Conservation (phyloP, 441 rosid genomes). For the Adansonia madagascariensis region DNA sequence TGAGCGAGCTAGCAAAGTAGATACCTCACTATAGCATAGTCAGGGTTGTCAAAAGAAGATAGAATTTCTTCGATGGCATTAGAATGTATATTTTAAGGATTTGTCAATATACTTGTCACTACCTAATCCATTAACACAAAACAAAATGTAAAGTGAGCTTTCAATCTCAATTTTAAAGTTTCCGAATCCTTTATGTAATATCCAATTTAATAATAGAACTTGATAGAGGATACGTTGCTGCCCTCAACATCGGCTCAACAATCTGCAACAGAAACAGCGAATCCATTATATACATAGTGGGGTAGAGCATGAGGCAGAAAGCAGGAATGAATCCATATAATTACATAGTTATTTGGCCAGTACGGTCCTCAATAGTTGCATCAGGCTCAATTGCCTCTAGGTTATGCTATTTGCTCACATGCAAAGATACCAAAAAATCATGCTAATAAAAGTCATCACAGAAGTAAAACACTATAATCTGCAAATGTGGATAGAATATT, state of each 20-base stretch:
- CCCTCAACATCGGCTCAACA: conserved; percentile 85
- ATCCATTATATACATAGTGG: not conserved
- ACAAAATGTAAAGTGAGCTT: not conserved
- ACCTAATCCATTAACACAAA: not conserved
- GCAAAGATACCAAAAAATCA: conserved; percentile 2
- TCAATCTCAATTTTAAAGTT: not conserved
- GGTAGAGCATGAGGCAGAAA: not conserved
- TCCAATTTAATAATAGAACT: not conserved
- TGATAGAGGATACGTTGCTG: conserved; percentile 64
- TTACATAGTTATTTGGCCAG: not conserved
- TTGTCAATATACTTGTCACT: not conserved
- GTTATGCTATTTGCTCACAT: not conserved
- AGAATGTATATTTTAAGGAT: conserved; percentile 5
- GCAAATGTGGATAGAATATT: not conserved
- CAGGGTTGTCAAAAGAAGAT: conserved; percentile 35
- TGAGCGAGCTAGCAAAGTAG: conserved; percentile 74
- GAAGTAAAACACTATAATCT: not conserved
- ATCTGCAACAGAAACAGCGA: conserved; percentile 58
- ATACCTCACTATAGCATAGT: conserved; percentile 59
- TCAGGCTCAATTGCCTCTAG: not conserved
- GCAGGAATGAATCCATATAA: not conserved
- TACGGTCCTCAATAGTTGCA: not conserved
- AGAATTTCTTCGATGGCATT: not conserved
- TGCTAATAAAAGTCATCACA: not conserved
- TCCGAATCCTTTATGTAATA: not conserved